Evolutionary conservation across 2,329 filamentous ascomycete genomes (phyloP), one percentile per base, ranked within the genome.

Genomic region (Lizonia empirigonia): DNA sequence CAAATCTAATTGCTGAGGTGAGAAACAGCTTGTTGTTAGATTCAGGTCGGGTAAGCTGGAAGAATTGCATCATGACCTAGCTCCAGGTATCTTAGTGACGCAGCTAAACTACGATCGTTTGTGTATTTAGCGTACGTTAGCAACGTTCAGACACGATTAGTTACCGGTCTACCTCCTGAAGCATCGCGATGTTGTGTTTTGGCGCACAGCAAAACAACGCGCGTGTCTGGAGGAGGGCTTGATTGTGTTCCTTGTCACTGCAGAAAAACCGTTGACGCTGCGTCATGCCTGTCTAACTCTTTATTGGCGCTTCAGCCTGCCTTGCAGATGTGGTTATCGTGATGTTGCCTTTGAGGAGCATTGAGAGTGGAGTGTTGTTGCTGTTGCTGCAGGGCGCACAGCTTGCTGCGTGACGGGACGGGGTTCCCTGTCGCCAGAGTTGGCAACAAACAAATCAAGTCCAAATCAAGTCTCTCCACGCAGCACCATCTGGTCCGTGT

Each of bases 241-340:
- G 22, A 12, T 30, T 10, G 19, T 30, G 35, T 40, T 35, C 30
- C n/a, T 46, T 22, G 19, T 37, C 32, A 42, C 49, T 13, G 38
- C 44, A 52, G 33, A 13, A 27, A 13, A 10, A 16, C 24, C 15
- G 30, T 18, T n/a, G 32, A 34, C 27, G 44, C 20, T 38, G 37
- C 42, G 26, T 24, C 26, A 38, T 47, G 42, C 32, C 23, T 7
- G 27, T 33, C 15, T n/a, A 33, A 4, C n/a, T 26, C 15, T 29
- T 39, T 7, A 47, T 42, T 42, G 49, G 37, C 32, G 49, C 42
- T n/a, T 20, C 15, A 8, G 12, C 13, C 15, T 18, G 22, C 39
- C 50, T 44, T 53, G 44, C 50, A 53, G 44, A 40, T 16, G 18
- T 27, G 20, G 18, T 48, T 53, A 53, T 48, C 38, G 50, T 44